Conservation (phyloP, 192 early-diverging fungal species). For the Coemansia sp. region DNA sequence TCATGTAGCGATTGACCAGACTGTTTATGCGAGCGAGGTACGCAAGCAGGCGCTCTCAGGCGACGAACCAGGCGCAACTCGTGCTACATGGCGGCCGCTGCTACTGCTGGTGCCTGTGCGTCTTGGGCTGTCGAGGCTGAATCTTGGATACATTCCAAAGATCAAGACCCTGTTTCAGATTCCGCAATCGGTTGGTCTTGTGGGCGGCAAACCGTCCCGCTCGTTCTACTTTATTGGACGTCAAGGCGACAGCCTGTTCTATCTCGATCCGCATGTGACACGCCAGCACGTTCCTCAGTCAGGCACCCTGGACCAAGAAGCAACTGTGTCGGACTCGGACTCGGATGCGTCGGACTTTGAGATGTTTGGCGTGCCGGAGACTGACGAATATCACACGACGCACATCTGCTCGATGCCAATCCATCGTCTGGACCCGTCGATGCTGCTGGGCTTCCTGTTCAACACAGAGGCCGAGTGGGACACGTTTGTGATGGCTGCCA, state of each 20-base stretch:
- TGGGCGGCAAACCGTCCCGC: slow-evolving; percentile 52
- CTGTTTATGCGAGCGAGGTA: slow-evolving; percentile 49
- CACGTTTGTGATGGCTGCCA: slow-evolving; percentile 49
- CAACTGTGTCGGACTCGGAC: slow-evolving; percentile 24
- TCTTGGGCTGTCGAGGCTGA: slow-evolving; percentile 49
- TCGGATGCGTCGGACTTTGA: slow-evolving; percentile 52
- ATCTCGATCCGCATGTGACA: slow-evolving; percentile 56
- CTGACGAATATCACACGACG: slow-evolving; percentile 52
- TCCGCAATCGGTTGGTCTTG: slow-evolving; percentile 55
- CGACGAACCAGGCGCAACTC: slow-evolving; percentile 10
- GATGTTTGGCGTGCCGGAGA: slow-evolving; percentile 36
- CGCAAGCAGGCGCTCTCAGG: slow-evolving; percentile 41
- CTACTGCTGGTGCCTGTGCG: slow-evolving; percentile 56
- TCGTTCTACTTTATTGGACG: slow-evolving; percentile 55
- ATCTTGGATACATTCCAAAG: slow-evolving; percentile 47
- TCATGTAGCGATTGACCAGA: slow-evolving; percentile 55
- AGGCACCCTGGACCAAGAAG: slow-evolving; percentile 15
- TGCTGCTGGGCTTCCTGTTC: slow-evolving; percentile 56
- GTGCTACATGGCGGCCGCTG: slow-evolving; percentile 30
- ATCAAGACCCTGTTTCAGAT: slow-evolving; percentile 54
- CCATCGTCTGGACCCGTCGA: slow-evolving; percentile 53
- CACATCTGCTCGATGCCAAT: slow-evolving; percentile 52
- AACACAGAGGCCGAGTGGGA: slow-evolving; percentile 53
- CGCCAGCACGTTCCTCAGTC: slow-evolving; percentile 43
- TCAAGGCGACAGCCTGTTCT: slow-evolving; percentile 54